A percentile compares a stretch with the other conserved stretches of the same genome.
Evolutionary conservation across 805 yeast species (phyloP).

Genomic region (Candida ficus): DNA sequence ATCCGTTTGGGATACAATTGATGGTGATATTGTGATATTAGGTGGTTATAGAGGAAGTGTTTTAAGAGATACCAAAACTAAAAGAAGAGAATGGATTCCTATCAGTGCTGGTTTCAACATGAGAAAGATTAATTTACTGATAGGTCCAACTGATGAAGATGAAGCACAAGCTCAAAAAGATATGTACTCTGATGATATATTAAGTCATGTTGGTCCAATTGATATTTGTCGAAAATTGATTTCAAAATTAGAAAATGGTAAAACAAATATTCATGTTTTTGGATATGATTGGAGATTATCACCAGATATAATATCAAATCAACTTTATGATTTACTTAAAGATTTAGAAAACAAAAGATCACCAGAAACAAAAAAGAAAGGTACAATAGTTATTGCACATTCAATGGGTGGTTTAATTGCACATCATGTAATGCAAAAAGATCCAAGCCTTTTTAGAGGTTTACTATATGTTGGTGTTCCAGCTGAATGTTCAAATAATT

Average conservation of each 20-base stretch:
- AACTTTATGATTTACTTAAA: slow-evolving; percentile 44
- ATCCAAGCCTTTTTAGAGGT: slow-evolving; percentile 68
- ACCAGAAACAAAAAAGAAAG: slow-evolving; percentile 40
- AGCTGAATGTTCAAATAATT: slow-evolving; percentile 73
- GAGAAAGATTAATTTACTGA: slow-evolving; percentile 57
- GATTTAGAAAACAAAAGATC: slow-evolving; percentile 36
- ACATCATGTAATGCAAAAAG: slow-evolving; percentile 67
- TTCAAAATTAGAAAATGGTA: slow-evolving; percentile 51
- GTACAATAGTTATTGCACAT: slow-evolving; percentile 73
- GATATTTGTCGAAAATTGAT: slow-evolving; percentile 67
- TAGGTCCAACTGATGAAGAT: slow-evolving; percentile 72
- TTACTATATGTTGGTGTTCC: slow-evolving; percentile 82
- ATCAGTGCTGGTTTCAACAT: slow-evolving; percentile 77
- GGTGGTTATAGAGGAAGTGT: slow-evolving; percentile 91
- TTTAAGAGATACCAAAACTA: slow-evolving; percentile 58
- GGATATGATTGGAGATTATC: slow-evolving; percentile 96
- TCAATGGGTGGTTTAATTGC: slow-evolving; percentile 93
- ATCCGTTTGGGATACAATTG: slow-evolving; percentile 51
- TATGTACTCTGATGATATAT: slow-evolving; percentile 69
- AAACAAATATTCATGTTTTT: slow-evolving; percentile 60
- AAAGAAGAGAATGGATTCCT: slow-evolving; percentile 80
- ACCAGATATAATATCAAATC: slow-evolving; percentile 46
- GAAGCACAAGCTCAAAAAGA: slow-evolving; percentile 49
- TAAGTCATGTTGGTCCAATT: slow-evolving; percentile 82
- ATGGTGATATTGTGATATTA: slow-evolving; percentile 74